Evolutionary conservation across 176 grass and related monocot genomes (phyloP), one percentile per base, ranked within the genome.

Genomic region (Oryza glumipatula): DNA sequence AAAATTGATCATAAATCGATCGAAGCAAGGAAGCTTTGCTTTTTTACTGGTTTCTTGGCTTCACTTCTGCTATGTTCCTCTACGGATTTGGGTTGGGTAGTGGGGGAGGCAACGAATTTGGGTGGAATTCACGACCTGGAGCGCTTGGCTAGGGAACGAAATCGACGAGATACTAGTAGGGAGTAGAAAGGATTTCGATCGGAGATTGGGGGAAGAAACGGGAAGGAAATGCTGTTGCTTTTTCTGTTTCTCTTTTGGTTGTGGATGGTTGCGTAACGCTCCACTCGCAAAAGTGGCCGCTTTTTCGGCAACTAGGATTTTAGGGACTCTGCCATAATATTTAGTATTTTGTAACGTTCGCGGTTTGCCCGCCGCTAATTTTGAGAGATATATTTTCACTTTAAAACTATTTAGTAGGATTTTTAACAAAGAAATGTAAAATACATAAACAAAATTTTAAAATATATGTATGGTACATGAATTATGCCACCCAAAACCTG

Each of bases 251-350:
- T 16, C 32, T 58, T 56, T 58, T 48, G 14, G n/a, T 75, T 51
- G 47, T 28, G 73, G 47, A 52, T 51, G 10, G 46, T 75, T 52
- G 72, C 72, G 72, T 74, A 74, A 74, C 43, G 72, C 46, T 54
- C 72, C 72, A 75, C 72, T 75, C 46, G 3, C 44, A 75, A 47
- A 74, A 51, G 72, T 16, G 35, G 33, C 58, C 58, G 58, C n/a
- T 63, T 23, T 63, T 63, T 23, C 58, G 21, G 58, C 58, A 63
- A 63, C 21, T 63, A 63, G 21, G 58, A 41, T 23, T 63, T 63
- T 23, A 63, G 58, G n/a, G 58, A 23, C n/a, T 63, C 23, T 63
- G 58, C 58, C n/a, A 23, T 21, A 63, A 23, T 63, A 63, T 63
- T 58, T 58, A 38, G 6, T 5, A 38, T 38, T 56, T 56, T 6